phyloP scores from a whole-genome alignment of 306 rosid species.

The Vigna angularis region DNA sequence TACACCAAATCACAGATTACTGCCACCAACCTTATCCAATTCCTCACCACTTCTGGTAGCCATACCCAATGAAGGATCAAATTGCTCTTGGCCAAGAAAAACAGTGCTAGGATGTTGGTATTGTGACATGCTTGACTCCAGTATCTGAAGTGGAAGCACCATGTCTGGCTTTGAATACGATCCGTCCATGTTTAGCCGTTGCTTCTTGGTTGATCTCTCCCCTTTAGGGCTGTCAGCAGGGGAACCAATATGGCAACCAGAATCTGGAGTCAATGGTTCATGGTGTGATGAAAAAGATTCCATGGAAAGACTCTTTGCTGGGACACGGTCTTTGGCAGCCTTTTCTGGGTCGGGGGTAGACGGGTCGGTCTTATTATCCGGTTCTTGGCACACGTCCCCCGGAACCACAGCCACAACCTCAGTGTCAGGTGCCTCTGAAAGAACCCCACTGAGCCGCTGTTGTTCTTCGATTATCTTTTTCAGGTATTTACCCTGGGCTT shows the following conservation, averaged over 20 bases:
- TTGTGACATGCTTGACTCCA: conserved; percentile 86
- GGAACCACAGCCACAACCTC: conserved; percentile 54
- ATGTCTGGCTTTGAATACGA: conserved; percentile 63
- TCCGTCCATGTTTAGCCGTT: conserved; percentile 55
- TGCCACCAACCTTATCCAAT: conserved; percentile 56
- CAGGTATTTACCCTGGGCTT: conserved; percentile 97
- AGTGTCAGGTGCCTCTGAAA: conserved; percentile 68
- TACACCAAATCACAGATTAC: conserved; percentile 54
- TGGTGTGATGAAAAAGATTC: conserved; percentile 86
- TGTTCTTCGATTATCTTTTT: conserved; percentile 99
- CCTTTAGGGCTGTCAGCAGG: conserved; percentile 73
- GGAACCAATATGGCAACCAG: conserved; percentile 70
- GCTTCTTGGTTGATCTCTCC: conserved; percentile 72
- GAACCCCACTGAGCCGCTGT: conserved; percentile 84
- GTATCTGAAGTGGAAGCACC: conserved; percentile 81
- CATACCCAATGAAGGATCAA: conserved; percentile 62
- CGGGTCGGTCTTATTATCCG: conserved; percentile 79
- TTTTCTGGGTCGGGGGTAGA: conserved; percentile 94
- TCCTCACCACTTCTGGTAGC: conserved; percentile 54
- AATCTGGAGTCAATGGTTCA: conserved; percentile 93
- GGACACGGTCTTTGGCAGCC: conserved; percentile 67
- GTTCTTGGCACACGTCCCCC: conserved; percentile 58
- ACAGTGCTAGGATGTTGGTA: conserved; percentile 59
- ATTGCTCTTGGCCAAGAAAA: conserved; percentile 63
- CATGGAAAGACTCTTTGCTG: conserved; percentile 75